These are phyloP conservation scores for Incumbomyces lentus DNA, from an alignment of 2,329 filamentous ascomycete species.

Conservation along the genomic window DNA sequence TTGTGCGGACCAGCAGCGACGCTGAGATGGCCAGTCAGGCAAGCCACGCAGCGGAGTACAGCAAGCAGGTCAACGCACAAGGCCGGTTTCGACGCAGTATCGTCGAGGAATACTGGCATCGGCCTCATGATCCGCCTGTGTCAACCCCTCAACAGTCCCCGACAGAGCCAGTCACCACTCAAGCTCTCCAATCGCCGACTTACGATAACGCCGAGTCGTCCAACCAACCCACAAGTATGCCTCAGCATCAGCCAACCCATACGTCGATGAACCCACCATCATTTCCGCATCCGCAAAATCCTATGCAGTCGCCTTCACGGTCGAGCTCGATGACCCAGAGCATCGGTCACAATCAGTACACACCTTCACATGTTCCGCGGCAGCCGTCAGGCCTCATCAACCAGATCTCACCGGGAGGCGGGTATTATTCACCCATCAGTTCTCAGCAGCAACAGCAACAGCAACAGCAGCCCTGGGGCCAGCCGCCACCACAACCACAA, in stretches of 20 bases:
- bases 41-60: conserved; percentile 81
- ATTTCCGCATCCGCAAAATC: conserved; percentile 61
- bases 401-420: conserved; percentile 48
- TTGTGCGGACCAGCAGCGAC: conserved; percentile 64
- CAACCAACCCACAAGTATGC: conserved; percentile 29
- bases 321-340: conserved; percentile 24
- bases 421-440: conserved; percentile 38
- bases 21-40: conserved; percentile 77
- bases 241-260: conserved; percentile 36
- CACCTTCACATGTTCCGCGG: conserved; percentile 38
- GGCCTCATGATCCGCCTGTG: conserved; percentile 66
- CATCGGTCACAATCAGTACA: conserved; percentile 48
- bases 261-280: conserved; percentile 53
- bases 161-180: conserved; percentile 22
- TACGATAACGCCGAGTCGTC: conserved; percentile 17
- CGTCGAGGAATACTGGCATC: conserved; percentile 69
- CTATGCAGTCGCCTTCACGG: conserved; percentile 65
- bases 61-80: conserved; percentile 70
- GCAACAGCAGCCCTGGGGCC: conserved; percentile 58
- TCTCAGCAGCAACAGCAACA: conserved; percentile 48
- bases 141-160: conserved; percentile 34
- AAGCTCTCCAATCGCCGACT: conserved; percentile 15
- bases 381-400: conserved; percentile 49
- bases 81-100: conserved; percentile 70
- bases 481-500: conserved; percentile 52